These are phyloP conservation scores for Pythium aquatile DNA, from an alignment of 352 stramenopile species.

Conservation along the genomic window DNA sequence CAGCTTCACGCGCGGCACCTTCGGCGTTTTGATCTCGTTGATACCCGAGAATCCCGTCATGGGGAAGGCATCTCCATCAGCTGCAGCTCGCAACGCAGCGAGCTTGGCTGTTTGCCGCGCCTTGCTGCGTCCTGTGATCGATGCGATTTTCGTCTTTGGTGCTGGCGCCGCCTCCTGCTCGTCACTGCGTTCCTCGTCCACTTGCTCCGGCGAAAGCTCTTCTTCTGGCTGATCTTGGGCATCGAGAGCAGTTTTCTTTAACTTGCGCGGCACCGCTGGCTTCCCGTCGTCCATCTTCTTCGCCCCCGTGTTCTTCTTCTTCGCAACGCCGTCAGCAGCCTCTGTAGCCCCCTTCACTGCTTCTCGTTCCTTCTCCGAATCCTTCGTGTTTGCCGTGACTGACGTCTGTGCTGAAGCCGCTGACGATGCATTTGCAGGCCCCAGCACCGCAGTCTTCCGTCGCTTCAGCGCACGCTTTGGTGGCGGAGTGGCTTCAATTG, in stretches of 20 bases:
- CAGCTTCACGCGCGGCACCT: slow-evolving; percentile 55
- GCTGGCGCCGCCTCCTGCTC: neutral
- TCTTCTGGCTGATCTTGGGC: neutral
- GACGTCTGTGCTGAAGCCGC: neutral
- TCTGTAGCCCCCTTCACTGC: no score
- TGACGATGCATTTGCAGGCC: neutral
- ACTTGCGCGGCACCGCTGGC: neutral
- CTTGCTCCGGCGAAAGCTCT: neutral
- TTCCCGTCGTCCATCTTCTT: neutral
- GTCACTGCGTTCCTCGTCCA: neutral
- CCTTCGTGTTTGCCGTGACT: neutral
- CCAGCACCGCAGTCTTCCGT: slow-evolving; percentile 16
- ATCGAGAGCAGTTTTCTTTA: neutral
- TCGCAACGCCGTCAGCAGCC: neutral
- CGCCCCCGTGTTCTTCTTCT: slow-evolving; percentile 25
- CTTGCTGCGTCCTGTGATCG: slow-evolving; percentile 19
- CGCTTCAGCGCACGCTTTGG: slow-evolving; percentile 23
- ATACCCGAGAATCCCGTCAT: slow-evolving; percentile 24
- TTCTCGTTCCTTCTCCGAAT: neutral
- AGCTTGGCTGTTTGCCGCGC: slow-evolving; percentile 17
- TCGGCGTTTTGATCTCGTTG: slow-evolving; percentile 66
- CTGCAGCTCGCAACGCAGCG: slow-evolving; percentile 10
- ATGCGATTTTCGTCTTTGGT: neutral
- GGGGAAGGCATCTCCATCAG: slow-evolving; percentile 1
- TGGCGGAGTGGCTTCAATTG: neutral